Evolutionary conservation across 352 stramenopile species (phyloP).

Genomic region (Phytophthora citrophthora): DNA sequence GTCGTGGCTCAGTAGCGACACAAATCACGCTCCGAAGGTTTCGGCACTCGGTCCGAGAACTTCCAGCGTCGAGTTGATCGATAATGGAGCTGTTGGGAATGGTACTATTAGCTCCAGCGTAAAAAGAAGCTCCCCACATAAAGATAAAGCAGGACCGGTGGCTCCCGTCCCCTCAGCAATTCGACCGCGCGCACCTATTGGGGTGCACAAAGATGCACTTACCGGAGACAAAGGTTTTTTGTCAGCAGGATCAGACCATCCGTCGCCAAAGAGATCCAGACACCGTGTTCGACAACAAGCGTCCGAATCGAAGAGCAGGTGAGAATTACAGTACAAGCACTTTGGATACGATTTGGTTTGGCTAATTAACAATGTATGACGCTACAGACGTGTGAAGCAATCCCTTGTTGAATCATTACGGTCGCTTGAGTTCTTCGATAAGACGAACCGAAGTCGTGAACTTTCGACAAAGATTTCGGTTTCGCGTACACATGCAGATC

Average conservation of each 20-base stretch:
- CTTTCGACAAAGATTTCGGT: slow-evolving; percentile 64
- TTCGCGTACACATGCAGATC: slow-evolving; percentile 64
- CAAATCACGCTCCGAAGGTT: slow-evolving; percentile 70
- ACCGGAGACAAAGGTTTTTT: slow-evolving; percentile 49
- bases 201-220: slow-evolving; percentile 52
- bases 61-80: slow-evolving; percentile 60
- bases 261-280: slow-evolving; percentile 51
- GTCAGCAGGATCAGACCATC: slow-evolving; percentile 43
- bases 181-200: slow-evolving; percentile 64
- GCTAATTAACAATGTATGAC: too few species aligned
- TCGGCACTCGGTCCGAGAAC: slow-evolving; percentile 58
- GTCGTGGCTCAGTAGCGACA: slow-evolving; percentile 78
- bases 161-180: slow-evolving; percentile 42
- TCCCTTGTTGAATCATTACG: slow-evolving; percentile 72
- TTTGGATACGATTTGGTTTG: too few species aligned
- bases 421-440: slow-evolving; percentile 79
- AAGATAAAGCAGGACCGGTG: slow-evolving; percentile 30
- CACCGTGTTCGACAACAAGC: slow-evolving; percentile 40
- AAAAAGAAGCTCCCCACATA: slow-evolving; percentile 14
- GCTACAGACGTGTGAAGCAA: slow-evolving; percentile 60
- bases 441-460: slow-evolving; percentile 74
- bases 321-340: slow-evolving; percentile 1
- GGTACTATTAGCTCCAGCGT: not conserved
- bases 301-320: slow-evolving; percentile 47
- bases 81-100: slow-evolving; percentile 24